Conservation (phyloP, 345 rosid species). For the Geranium rotundifolium region DNA sequence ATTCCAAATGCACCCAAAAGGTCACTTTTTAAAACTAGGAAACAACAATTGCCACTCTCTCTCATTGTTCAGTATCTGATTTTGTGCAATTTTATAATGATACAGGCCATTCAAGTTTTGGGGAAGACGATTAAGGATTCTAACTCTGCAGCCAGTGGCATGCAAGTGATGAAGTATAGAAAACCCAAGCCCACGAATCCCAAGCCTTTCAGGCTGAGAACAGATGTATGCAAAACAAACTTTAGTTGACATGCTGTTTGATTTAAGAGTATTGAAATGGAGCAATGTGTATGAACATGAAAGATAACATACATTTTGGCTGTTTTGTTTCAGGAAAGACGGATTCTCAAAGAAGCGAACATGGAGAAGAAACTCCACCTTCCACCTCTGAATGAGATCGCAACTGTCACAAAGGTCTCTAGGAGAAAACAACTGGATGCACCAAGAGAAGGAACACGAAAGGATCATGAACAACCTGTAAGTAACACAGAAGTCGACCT, state of each 20-base stretch:
- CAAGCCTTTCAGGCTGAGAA: conserved; percentile 89
- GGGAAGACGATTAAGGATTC: conserved; percentile 30
- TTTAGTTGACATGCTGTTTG: too few species aligned
- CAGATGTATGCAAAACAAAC: conserved; percentile 47
- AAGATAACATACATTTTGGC: conserved; percentile 6
- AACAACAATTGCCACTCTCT: too few species aligned
- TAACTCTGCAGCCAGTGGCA: background rate
- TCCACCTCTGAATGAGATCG: conserved; percentile 21
- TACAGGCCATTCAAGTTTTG: conserved; percentile 28
- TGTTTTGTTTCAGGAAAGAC: conserved; percentile 43
- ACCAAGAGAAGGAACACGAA: too few species aligned
- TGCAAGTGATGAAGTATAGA: conserved; percentile 28
- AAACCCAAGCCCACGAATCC: conserved; percentile 84
- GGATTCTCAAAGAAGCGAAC: conserved; percentile 68
- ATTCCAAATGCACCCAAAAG: conserved; percentile 25
- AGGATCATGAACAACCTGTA: too few species aligned
- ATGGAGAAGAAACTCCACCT: conserved; percentile 44
- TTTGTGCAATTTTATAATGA: conserved; percentile 4
- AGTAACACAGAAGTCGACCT: too few species aligned
- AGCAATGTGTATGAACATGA: too few species aligned
- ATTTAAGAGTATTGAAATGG: too few species aligned
- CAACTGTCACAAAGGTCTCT: background rate
- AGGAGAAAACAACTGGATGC: background rate
- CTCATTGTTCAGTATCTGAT: conserved; percentile 9
- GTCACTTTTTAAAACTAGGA: conserved; percentile 13